phyloP scores from a whole-genome alignment of 2,329 filamentous ascomycete species.

The Pseudocercospora vitis region DNA sequence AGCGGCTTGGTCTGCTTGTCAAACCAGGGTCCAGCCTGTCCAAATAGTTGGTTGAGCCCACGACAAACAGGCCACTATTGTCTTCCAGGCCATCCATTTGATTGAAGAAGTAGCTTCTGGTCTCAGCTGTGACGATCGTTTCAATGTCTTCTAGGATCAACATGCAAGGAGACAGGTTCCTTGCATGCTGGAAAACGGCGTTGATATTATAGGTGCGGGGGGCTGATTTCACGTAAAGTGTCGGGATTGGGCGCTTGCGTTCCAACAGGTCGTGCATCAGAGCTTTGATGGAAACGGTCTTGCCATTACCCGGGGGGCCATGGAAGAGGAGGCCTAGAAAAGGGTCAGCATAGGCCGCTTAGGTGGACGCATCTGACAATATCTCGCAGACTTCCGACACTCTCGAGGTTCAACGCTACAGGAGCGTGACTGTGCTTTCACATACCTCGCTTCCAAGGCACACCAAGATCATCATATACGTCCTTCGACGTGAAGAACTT shows the following conservation, averaged over 20 bases:
- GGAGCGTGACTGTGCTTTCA: too few species aligned
- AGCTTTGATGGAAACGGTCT: constrained; percentile 48
- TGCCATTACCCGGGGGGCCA: constrained; percentile 43
- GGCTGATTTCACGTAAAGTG: constrained; percentile 44
- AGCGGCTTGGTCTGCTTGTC: constrained; percentile 61
- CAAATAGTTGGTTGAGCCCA: constrained; percentile 47
- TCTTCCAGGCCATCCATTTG: constrained; percentile 67
- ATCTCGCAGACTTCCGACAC: too few species aligned
- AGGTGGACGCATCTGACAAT: too few species aligned
- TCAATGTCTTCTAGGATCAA: constrained; percentile 72
- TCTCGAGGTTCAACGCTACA: too few species aligned
- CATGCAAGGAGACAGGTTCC: constrained; percentile 64
- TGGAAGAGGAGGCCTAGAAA: constrained; percentile 36
- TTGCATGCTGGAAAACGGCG: constrained; percentile 58
- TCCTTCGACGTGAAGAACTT: constrained; percentile 45
- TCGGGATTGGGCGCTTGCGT: constrained; percentile 39
- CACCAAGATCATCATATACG: constrained; percentile 45
- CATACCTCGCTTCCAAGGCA: constrained; percentile 52
- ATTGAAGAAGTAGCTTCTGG: constrained; percentile 69
- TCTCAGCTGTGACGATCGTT: constrained; percentile 61
- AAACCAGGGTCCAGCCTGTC: constrained; percentile 66
- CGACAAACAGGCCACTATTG: constrained; percentile 70
- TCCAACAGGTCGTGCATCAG: constrained; percentile 43
- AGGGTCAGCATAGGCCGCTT: too few species aligned
- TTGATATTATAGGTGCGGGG: constrained; percentile 47